Base-by-base conservation (phyloP, 306 rosid species). In the Prunus persica region DNA sequence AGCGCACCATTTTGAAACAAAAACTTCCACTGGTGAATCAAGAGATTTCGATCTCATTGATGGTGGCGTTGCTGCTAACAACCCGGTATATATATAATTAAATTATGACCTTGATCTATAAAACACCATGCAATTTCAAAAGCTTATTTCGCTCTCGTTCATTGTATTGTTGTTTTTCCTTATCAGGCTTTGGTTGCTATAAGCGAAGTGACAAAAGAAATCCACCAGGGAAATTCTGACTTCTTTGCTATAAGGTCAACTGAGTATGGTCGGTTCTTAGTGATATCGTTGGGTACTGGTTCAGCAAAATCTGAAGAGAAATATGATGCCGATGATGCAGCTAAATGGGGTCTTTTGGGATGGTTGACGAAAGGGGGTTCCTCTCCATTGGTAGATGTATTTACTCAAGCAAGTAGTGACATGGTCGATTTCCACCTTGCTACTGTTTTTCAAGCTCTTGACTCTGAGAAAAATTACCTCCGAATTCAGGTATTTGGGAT, bases 51-150 rank as follows among this genome's bases (percentile, higher is more conserved):
- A 87, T 76, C 77, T 84, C 32, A 67, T 82, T 16, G 90, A 87
- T 54, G 90, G 88, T 28, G 86, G 78, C 6, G 76, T 87, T 13
- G 84, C 72, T 13, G 90, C 90, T 11, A 87, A 84, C 67, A 84
- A 87, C 55, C 90, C 90, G 78, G 90, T 87, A 83, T 22, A 28
- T 50, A 14, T 30, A 45, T 28, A 8, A 20, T 27, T 60, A 25
- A 11, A 56, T n/a, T 56, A 56, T 20, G 63, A 38, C 43, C 9
- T 1, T 38, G 43, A 38, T 38, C 43, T 38, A 38, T 38, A 38
- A 38, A 7, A 38, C 43, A 38, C 2, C 43, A 38, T 38, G 43
- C 9, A 38, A 38, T 38, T 38, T 38, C 43, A 38, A 38, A 38
- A 38, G 2, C 43, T 6, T 38, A 38, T 7, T 38, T 38, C 7